These are phyloP conservation scores for Cryptococcus sp. DNA, from an alignment of 1,284 basidiomycete genomes.

Conservation along the genomic window DNA sequence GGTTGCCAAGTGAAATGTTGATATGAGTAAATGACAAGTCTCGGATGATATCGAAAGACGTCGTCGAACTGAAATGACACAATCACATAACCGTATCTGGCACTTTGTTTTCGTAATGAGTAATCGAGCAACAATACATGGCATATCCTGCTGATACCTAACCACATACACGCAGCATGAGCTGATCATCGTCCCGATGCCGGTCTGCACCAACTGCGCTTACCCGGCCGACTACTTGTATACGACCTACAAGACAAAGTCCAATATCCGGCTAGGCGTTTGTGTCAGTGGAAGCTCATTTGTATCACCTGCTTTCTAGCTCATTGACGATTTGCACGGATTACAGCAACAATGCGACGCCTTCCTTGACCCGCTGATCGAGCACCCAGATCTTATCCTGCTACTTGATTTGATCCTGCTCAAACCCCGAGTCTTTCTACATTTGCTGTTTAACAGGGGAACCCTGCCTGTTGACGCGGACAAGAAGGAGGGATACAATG, in stretches of 20 bases:
- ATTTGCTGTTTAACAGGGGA: constrained; percentile 85
- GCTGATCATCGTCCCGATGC: constrained; percentile 58
- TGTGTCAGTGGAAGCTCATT: constrained; percentile 56
- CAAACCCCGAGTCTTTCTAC: constrained; percentile 81
- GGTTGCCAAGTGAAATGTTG: background rate
- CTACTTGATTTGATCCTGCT: constrained; percentile 82
- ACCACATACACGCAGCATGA: too few relatives aligned
- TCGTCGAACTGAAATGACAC: background rate
- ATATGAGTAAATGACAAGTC: background rate
- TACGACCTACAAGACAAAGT: constrained; percentile 78
- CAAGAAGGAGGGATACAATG: background rate
- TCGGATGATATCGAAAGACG: background rate
- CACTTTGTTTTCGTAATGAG: too few relatives aligned
- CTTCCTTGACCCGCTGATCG: constrained; percentile 87
- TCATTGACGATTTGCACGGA: constrained; percentile 3
- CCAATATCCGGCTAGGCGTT: constrained; percentile 80
- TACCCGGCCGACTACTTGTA: constrained; percentile 69
- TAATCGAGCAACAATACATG: too few relatives aligned
- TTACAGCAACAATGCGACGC: constrained; percentile 62
- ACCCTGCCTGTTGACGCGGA: constrained; percentile 57
- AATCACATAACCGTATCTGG: too few relatives aligned
- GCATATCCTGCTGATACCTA: too few relatives aligned
- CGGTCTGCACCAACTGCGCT: constrained; percentile 79
- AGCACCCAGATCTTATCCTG: constrained; percentile 75
- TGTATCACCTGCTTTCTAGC: constrained; percentile 1